Evolutionary conservation across 306 rosid species (phyloP), one percentile per base, ranked within the genome.

Genomic region (Ochetophila trinervis): DNA sequence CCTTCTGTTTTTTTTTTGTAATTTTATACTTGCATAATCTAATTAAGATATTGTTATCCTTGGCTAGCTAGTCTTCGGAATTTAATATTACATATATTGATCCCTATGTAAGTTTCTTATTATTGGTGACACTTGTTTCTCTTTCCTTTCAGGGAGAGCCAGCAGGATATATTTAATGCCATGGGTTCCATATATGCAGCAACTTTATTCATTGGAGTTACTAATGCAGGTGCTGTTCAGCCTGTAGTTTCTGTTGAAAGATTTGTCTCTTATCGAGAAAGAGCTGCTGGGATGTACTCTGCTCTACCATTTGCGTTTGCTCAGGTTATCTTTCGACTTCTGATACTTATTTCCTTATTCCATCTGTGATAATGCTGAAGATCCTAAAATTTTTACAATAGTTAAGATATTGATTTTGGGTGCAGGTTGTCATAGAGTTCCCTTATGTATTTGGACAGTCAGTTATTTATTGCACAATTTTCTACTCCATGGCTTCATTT

Each of bases 181-280:
- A 92, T 92, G 98, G 98, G 98, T 75, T 92, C 98, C 37, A 77
- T 92, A 82, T 92, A 92, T 65, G 86, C 90, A 21, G 98, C 98
- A 37, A 61, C 87, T 77, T 85, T 92, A 62, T 92, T 92, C 70
- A 72, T 88, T 63, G 98, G 98, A 77, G 79, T 92, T 74, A 92
- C 98, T 40, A 92, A 92, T 74, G 98, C 82, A 67, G 83, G 92
- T 50, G 95, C 98, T 36, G 98, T 80, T 82, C 98, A 92, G 71
- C 98, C 98, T 37, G 98, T 92, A 75, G 87, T 92, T 69, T 92
- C 98, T 16, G 78, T 92, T 37, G 98, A 92, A 82, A 83, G 98
- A 79, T 92, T 89, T 68, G 98, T 92, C 68, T 92, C 98, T 0
- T 92, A 92, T 60, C 83, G 98, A 77, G 98, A 92, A 74, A 89